A percentile compares a stretch with the other conserved stretches of the same genome.
phyloP scores from a whole-genome alignment of 1,284 basidiomycete genomes.

The Cutaneotrichosporon cutaneum region DNA sequence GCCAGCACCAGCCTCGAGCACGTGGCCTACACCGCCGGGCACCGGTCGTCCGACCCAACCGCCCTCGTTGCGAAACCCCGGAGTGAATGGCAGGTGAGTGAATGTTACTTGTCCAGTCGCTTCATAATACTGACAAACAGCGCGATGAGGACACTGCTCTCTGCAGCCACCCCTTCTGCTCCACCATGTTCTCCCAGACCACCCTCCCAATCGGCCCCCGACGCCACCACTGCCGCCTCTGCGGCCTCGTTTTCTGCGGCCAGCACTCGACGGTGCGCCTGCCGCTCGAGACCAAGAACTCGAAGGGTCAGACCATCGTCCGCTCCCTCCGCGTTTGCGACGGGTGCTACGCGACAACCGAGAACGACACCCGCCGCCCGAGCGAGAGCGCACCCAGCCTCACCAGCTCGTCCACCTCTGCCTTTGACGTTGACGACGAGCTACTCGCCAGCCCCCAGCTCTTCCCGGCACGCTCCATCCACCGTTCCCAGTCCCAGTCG shows the following conservation, averaged over 20 bases:
- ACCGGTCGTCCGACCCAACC: background rate
- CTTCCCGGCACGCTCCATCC: background rate
- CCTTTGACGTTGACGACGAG: slow-evolving; percentile 19
- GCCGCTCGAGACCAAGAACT: slow-evolving; percentile 23
- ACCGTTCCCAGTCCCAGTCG: slow-evolving; percentile 10
- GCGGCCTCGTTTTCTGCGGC: slow-evolving; percentile 44
- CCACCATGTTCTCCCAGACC: slow-evolving; percentile 41
- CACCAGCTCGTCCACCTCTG: slow-evolving; percentile 22
- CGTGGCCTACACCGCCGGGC: background rate
- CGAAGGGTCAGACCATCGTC: slow-evolving; percentile 20
- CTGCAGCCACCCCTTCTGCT: slow-evolving; percentile 44
- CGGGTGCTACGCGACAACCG: slow-evolving; percentile 25
- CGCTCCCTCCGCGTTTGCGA: slow-evolving; percentile 43
- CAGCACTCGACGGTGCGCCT: slow-evolving; percentile 35
- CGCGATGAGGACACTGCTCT: slow-evolving; percentile 39
- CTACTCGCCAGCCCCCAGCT: slow-evolving; percentile 23
- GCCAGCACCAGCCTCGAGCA: slow-evolving; percentile 3
- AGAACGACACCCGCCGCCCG: slow-evolving; percentile 12
- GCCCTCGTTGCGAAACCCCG: slow-evolving; percentile 19
- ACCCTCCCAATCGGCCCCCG: slow-evolving; percentile 37
- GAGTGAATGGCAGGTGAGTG: slow-evolving; percentile 42
- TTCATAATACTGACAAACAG: slow-evolving; percentile 19
- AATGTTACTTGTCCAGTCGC: background rate
- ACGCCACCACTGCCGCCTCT: slow-evolving; percentile 48
- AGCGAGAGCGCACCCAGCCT: slow-evolving; percentile 22